Evolutionary conservation across 2,329 filamentous ascomycete genomes (phyloP).

Genomic region (Purpureocillium lavendulum): DNA sequence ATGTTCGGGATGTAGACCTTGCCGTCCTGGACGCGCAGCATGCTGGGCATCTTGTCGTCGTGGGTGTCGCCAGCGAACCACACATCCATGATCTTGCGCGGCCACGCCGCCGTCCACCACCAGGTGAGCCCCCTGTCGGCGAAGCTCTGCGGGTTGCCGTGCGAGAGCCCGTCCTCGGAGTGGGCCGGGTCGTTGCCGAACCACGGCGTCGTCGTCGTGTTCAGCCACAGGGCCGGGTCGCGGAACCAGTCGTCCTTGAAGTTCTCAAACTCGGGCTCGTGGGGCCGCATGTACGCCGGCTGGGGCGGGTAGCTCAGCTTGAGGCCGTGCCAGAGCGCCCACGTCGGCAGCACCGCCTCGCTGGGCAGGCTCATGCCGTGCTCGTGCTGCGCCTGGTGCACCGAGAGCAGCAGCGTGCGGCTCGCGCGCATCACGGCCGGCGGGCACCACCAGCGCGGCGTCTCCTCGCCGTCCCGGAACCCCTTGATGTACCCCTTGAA

Average conservation of each 20-base stretch:
- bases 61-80: slow-evolving; percentile 19
- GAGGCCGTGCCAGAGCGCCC: slow-evolving; percentile 28
- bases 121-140: slow-evolving; percentile 14
- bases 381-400: slow-evolving; percentile 22
- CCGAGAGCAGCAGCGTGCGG: slow-evolving; percentile 19
- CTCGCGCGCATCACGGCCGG: slow-evolving; percentile 25
- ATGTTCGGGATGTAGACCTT: slow-evolving; percentile 24
- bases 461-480: slow-evolving; percentile 13
- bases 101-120: slow-evolving; percentile 26
- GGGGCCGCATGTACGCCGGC: slow-evolving; percentile 20
- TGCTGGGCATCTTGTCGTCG: slow-evolving; percentile 14
- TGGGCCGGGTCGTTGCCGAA: slow-evolving; percentile 18
- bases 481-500: slow-evolving; percentile 22
- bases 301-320: slow-evolving; percentile 27
- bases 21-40: slow-evolving; percentile 19
- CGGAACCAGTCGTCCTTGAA: slow-evolving; percentile 7
- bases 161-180: slow-evolving; percentile 17
- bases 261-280: slow-evolving; percentile 5
- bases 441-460: slow-evolving; percentile 24
- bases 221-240: slow-evolving; percentile 1
- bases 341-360: slow-evolving; percentile 25
- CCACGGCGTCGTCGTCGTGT: slow-evolving; percentile 10
- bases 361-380: slow-evolving; percentile 20
- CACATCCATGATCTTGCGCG: slow-evolving; percentile 19
- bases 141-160: slow-evolving; percentile 13